Evolutionary conservation across 1,139 yeast species (phyloP), one percentile per base, ranked within the genome.

Genomic region (Suhomyces choctaworum): DNA sequence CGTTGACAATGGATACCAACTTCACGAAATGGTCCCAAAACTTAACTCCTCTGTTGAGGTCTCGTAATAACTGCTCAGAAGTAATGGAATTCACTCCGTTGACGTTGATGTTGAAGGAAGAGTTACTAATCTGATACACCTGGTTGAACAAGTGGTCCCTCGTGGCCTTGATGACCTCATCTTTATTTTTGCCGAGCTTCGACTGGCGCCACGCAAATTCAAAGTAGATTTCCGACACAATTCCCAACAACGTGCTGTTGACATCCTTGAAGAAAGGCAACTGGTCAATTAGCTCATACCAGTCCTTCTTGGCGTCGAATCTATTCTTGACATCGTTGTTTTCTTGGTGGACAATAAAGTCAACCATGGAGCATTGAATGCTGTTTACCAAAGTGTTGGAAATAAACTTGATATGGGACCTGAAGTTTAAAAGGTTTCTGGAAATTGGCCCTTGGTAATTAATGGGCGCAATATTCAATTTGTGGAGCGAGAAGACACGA

Each of bases 361-460:
- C 56, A 69, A 74, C 45, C 70, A 57, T 41, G 64, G 73, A 34
- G 70, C 72, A 54, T 48, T 81, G 86, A 27, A 80, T 56, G 10
- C 81, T 60, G 46, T 80, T 80, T 39, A 78, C 73, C 29, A 80
- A 57, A 31, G 71, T 70, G 13, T 60, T 60, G 23, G 72, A 70
- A 32, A 84, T 61, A 34, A 76, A 75, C 39, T 78, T 72, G 32
- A 82, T 58, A 40, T 81, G 80, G 11, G 89, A 82, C 52, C 92
- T 75, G 54, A 83, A 85, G 27, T 76, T 70, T 37, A 83, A 63
- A 23, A 85, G 65, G 35, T 73, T 70, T 42, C 83, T 71, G 16
- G 86, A 82, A 27, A 84, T 65, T 4, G 92, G 90, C 0, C 92
- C 92, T 39, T 77, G 76, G 52, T 81, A 70, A 43, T 78, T 79